Evolutionary conservation across 495 filamentous ascomycete genomes (phyloP).

Genomic region (Sabuloglossum arenarium): DNA sequence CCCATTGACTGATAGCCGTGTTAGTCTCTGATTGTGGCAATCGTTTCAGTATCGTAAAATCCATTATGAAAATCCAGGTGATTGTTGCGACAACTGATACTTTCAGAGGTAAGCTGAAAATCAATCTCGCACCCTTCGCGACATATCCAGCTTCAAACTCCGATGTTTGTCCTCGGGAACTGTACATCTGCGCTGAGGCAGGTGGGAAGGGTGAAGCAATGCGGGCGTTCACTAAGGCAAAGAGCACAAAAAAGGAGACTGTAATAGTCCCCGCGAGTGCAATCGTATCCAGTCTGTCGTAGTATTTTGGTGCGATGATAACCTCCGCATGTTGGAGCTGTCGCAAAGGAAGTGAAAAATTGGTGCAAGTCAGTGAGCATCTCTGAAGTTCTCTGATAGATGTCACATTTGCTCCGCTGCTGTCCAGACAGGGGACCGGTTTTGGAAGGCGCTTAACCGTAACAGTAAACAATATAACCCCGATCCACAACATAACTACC

Average conservation of each 20-base stretch:
- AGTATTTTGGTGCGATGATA: not conserved
- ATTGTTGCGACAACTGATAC: not conserved
- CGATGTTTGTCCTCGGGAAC: not conserved
- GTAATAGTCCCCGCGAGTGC: not conserved
- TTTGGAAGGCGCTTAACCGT: not conserved
- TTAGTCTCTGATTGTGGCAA: not conserved
- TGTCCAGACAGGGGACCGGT: not conserved
- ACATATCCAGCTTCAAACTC: not conserved
- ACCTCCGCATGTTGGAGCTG: not conserved
- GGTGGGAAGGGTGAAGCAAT: not conserved
- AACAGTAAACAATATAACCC: not conserved
- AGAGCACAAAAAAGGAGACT: not conserved
- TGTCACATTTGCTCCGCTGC: not conserved
- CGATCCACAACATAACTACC: not conserved
- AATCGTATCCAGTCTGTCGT: not conserved
- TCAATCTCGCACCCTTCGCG: not conserved
- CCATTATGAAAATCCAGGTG: not conserved
- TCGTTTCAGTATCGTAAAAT: not conserved
- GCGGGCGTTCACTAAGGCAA: not conserved
- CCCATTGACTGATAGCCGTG: not conserved
- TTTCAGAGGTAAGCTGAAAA: conserved; percentile 1
- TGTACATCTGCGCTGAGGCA: not conserved
- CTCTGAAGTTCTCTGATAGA: not conserved
- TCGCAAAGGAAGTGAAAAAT: not conserved
- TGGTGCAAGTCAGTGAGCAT: not conserved